phyloP scores from a whole-genome alignment of 164 flowering plant species.

The Vitis rotundifolia region DNA sequence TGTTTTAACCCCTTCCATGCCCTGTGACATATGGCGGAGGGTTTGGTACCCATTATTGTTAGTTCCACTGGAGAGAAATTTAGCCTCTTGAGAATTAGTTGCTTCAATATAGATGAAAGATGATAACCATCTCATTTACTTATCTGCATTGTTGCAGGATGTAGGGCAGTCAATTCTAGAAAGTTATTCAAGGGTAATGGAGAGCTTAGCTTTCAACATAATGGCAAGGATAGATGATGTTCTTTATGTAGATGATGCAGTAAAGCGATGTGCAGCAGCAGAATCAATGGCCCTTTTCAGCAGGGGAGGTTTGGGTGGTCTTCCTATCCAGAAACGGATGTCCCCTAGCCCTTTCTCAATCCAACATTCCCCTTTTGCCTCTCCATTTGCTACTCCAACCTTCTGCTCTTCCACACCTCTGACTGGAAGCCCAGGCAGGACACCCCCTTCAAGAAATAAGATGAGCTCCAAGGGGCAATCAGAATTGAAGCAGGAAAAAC shows the following conservation, averaged over 20 bases:
- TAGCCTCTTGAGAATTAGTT: no score
- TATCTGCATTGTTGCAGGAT: slow-evolving; percentile 41
- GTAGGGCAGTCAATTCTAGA: slow-evolving; percentile 78
- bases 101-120: not conserved
- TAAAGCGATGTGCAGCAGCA: slow-evolving; percentile 38
- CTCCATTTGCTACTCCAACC: slow-evolving; percentile 68
- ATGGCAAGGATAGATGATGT: slow-evolving; percentile 77
- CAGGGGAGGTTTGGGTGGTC: slow-evolving; percentile 50
- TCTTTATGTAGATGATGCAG: slow-evolving; percentile 58
- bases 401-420: slow-evolving; percentile 51
- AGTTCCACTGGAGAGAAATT: no score
- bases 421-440: slow-evolving; percentile 46
- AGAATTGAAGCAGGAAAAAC: slow-evolving; percentile 27
- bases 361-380: slow-evolving; percentile 52
- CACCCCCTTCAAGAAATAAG: slow-evolving; percentile 23
- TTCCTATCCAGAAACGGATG: slow-evolving; percentile 58
- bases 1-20: no score
- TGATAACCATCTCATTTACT: not conserved
- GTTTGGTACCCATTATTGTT: no score
- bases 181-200: slow-evolving; percentile 81
- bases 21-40: no score
- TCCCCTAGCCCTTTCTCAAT: slow-evolving; percentile 65
- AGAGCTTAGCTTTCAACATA: slow-evolving; percentile 74
- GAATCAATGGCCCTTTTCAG: slow-evolving; percentile 48
- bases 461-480: slow-evolving; percentile 20